Base-by-base conservation (phyloP, 768 basidiomycete genomes). In the Paxillus ammoniavirescens region DNA sequence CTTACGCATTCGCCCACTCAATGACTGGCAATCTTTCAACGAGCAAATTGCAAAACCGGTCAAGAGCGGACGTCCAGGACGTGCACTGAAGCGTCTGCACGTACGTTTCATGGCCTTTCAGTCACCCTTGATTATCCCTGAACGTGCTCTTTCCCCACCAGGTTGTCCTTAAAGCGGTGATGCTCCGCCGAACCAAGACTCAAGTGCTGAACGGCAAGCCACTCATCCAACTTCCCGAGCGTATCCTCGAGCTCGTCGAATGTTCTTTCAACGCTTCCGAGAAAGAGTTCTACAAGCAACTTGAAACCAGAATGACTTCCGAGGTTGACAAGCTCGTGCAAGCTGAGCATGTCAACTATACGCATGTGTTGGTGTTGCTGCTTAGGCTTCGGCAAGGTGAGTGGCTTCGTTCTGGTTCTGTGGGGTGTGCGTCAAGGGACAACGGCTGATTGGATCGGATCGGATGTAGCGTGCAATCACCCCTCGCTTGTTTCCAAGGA, bases 311-410 rank as follows among this genome's bases (percentile, higher is more conserved):
- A 71, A 85, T 89, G 78, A 78, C 77, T 18, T 73, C 75, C 21
- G 77, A 77, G 17, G 80, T 95, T 47, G 81, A 90, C 64, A 87
- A 86, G 62, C 75, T 91, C 42, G 79, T 86, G 69, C 69, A 73
- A 50, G 69, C 75, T 4, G 73, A 80, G 26, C 77, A 70, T 54
- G 76, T 79, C 58, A 82, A 77, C 43, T 90, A 91, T 65, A 89
- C 87, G 0, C 80, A 81, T 35, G 83, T 91, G 5, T 73, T 91
- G 60, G 74, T 88, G 14, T 66, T 91, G 31, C 77, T 91, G 56
- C 78, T 97, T 45, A 82, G 96, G 30, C 76, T 98, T 44, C 85
- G 96, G 28, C 96, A 99, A 81, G 92, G 95, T 89, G 55, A 28
- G 78, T 5, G 2, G 26, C 9, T 40, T 40, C 38, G 6, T 66